phyloP scores from a whole-genome alignment of 768 basidiomycete species.

The Boletus barrowsii region DNA sequence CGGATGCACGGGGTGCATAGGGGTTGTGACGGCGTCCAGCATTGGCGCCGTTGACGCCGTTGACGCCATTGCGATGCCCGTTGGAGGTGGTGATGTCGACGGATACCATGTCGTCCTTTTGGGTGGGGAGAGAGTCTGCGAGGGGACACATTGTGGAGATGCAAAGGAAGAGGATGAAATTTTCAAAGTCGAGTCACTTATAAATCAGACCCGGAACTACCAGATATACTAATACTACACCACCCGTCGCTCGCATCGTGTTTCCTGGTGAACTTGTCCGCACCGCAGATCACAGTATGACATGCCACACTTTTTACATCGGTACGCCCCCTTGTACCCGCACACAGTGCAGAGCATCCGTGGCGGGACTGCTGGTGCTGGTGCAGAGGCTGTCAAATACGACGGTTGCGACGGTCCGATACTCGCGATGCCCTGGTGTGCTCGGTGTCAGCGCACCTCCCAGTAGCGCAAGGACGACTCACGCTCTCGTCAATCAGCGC shows the following conservation, averaged over 20 bases:
- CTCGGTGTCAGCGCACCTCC: background rate
- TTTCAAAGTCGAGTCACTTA: too few species aligned
- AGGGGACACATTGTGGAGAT: too few species aligned
- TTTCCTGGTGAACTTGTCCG: slow-evolving; percentile 71
- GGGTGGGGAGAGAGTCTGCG: slow-evolving; percentile 43
- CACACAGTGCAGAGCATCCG: slow-evolving; percentile 82
- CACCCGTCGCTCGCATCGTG: slow-evolving; percentile 74
- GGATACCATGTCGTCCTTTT: slow-evolving; percentile 65
- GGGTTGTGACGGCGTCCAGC: slow-evolving; percentile 54
- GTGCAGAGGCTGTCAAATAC: slow-evolving; percentile 68
- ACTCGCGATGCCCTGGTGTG: slow-evolving; percentile 52
- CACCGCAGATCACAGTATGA: slow-evolving; percentile 75
- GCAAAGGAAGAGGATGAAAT: too few species aligned
- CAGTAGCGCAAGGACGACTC: slow-evolving; percentile 27
- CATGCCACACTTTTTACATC: slow-evolving; percentile 74
- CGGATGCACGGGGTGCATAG: slow-evolving; percentile 87
- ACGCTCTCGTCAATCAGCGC: slow-evolving; percentile 80
- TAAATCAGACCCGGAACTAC: too few species aligned
- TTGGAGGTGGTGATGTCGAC: slow-evolving; percentile 44
- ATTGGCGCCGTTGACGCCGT: slow-evolving; percentile 36
- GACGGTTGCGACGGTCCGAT: slow-evolving; percentile 54
- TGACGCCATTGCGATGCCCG: slow-evolving; percentile 32
- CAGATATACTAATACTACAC: slow-evolving; percentile 33
- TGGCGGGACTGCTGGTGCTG: slow-evolving; percentile 59
- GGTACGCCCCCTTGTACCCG: slow-evolving; percentile 80